phyloP scores from a whole-genome alignment of 192 early-diverging fungal genomes.

The Backusella tarrabulga region DNA sequence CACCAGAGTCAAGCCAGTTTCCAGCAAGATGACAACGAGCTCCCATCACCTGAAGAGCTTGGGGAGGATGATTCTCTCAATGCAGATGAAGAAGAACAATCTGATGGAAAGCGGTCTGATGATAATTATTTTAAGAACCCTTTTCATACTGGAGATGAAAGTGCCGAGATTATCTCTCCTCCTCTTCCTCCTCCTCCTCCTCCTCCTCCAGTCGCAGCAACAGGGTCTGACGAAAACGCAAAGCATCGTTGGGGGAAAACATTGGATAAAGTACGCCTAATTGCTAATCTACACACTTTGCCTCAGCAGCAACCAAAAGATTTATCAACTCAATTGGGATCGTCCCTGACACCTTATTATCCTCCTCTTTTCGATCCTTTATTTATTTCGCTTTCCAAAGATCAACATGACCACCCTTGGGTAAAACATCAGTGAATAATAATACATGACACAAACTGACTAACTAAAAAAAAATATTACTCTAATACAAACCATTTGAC shows the following conservation, averaged over 20 bases:
- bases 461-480: neutral
- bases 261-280: constrained; percentile 23
- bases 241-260: constrained; percentile 31
- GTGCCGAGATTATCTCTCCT: neutral
- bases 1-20: neutral
- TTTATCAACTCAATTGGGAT: neutral
- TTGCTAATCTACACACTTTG: constrained; percentile 14
- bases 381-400: constrained; percentile 16
- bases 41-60: constrained; percentile 18
- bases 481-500: neutral
- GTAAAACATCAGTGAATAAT: neutral
- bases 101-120: neutral
- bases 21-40: constrained; percentile 18
- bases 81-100: neutral
- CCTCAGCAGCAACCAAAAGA: neutral
- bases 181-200: neutral
- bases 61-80: neutral
- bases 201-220: neutral
- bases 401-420: constrained; percentile 21
- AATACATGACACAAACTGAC: too few relatives aligned
- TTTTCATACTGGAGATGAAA: neutral
- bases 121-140: constrained; percentile 1
- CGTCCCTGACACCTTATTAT: constrained; percentile 20
- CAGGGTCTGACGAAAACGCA: constrained; percentile 6
- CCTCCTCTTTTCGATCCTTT: constrained; percentile 25